phyloP scores from a whole-genome alignment of 192 early-diverging fungal species.

The Coemansia sp. region DNA sequence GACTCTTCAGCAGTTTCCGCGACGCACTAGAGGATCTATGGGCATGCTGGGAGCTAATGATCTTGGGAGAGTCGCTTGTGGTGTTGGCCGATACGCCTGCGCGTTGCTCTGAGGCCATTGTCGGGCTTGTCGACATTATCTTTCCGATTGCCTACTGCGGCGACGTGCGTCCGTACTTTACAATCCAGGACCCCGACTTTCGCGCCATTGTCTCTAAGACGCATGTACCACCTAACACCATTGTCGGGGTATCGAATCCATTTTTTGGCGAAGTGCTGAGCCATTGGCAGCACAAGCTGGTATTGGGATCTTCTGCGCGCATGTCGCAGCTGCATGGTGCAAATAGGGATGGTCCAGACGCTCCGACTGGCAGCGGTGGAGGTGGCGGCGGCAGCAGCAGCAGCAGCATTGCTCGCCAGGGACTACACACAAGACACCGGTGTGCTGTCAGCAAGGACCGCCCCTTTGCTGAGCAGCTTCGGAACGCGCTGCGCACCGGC shows the following conservation, averaged over 20 bases:
- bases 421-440: conserved; percentile 61
- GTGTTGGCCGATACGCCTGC: conserved; percentile 86
- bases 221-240: conserved; percentile 70
- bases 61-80: conserved; percentile 85
- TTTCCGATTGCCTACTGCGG: conserved; percentile 96
- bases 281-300: conserved; percentile 90
- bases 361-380: conserved; percentile 9
- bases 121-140: conserved; percentile 83
- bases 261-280: conserved; percentile 86
- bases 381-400: conserved; percentile 5
- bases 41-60: conserved; percentile 92
- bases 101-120: conserved; percentile 81
- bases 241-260: conserved; percentile 95
- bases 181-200: conserved; percentile 93
- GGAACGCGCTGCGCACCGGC: conserved; percentile 69
- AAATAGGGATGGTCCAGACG: conserved; percentile 15
- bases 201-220: conserved; percentile 57
- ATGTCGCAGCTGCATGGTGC: conserved; percentile 51
- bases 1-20: conserved; percentile 75
- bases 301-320: conserved; percentile 54
- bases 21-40: conserved; percentile 80
- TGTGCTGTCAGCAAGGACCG: conserved; percentile 81
- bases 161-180: conserved; percentile 95
- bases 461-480: conserved; percentile 72
- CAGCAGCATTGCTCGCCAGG: conserved; percentile 12